These are phyloP conservation scores for Goffeauzyma gilvescens DNA, from an alignment of 768 basidiomycete genomes.

Conservation along the genomic window DNA sequence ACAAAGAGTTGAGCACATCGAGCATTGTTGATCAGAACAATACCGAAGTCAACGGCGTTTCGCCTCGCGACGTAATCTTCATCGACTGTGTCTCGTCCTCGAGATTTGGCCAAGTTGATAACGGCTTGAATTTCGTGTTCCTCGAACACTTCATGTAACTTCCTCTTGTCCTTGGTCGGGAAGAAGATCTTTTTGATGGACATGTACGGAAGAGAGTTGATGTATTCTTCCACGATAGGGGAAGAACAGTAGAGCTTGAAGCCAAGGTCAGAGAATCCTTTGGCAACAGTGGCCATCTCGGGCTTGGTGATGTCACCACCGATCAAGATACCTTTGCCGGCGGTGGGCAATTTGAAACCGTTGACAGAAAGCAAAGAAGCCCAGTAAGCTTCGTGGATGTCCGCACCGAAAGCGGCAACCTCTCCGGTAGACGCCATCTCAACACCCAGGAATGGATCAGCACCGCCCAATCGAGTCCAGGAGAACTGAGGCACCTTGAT, in stretches of 20 bases:
- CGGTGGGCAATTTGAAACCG: conserved; percentile 76
- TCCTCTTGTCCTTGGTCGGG: conserved; percentile 90
- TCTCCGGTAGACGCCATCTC: conserved; percentile 99
- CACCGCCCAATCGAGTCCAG: conserved; percentile 88
- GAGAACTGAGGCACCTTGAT: conserved; percentile 98
- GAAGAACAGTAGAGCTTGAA: conserved; percentile 92
- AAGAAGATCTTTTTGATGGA: conserved; percentile 67
- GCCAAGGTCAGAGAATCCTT: conserved; percentile 59
- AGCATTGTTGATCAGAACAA: conserved; percentile 66
- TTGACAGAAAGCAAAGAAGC: conserved; percentile 45
- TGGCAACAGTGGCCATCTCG: conserved; percentile 68
- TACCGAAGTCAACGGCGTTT: conserved; percentile 88
- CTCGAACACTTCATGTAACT: conserved; percentile 63
- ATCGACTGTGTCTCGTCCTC: conserved; percentile 57
- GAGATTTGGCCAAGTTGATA: conserved; percentile 68
- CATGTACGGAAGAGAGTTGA: conserved; percentile 29
- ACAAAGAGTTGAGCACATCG: conserved; percentile 77
- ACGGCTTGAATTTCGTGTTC: conserved; percentile 54
- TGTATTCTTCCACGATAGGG: conserved; percentile 18
- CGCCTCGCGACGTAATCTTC: conserved; percentile 93
- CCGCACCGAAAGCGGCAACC: conserved; percentile 83
- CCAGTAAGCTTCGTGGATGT: conserved; percentile 65
- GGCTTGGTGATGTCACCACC: conserved; percentile 78
- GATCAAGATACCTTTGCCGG: conserved; percentile 69
- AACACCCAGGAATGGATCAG: conserved; percentile 90